Evolutionary conservation across 1,284 basidiomycete species (phyloP).

Genomic region (Sporisorium iseilematis-ciliati): DNA sequence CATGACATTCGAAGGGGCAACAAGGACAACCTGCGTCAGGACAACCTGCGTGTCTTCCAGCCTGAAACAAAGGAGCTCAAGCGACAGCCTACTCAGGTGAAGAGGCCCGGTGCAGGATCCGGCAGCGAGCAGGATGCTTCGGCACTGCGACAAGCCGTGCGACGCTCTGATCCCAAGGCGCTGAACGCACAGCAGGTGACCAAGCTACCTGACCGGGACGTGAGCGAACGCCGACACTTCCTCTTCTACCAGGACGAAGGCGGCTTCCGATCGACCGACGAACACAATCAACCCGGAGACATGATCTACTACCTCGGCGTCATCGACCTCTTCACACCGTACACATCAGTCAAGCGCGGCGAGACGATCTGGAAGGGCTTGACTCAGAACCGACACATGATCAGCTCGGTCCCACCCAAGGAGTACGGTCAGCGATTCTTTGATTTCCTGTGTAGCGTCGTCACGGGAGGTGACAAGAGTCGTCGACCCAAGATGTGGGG

Average conservation of each 20-base stretch:
- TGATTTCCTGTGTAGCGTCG: conserved; percentile 56
- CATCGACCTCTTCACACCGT: conserved; percentile 78
- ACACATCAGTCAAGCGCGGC: conserved; percentile 80
- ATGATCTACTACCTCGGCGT: conserved; percentile 83
- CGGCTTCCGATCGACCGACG: conserved; percentile 89
- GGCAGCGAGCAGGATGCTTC: conserved; percentile 75
- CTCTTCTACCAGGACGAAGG: conserved; percentile 98
- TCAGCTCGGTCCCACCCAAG: conserved; percentile 63
- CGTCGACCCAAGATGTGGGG: conserved; percentile 54
- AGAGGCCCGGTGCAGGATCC: conserved; percentile 28
- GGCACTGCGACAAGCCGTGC: conserved; percentile 75
- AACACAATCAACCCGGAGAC: conserved; percentile 79
- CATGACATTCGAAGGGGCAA: conserved; percentile 93
- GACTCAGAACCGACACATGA: conserved; percentile 69
- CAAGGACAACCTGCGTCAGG: conserved; percentile 87
- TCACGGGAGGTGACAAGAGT: conserved; percentile 55
- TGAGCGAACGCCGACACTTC: conserved; percentile 83
- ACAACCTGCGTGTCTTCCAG: conserved; percentile 90
- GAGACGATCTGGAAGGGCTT: conserved; percentile 95
- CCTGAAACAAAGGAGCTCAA: conserved; percentile 72
- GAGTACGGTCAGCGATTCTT: conserved; percentile 66
- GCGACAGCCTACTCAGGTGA: conserved; percentile 46
- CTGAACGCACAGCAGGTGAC: conserved; percentile 75
- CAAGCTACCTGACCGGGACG: conserved; percentile 77
- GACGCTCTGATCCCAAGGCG: conserved; percentile 82